phyloP scores from a whole-genome alignment of 1,139 yeast genomes.

The Taphrina populina region DNA sequence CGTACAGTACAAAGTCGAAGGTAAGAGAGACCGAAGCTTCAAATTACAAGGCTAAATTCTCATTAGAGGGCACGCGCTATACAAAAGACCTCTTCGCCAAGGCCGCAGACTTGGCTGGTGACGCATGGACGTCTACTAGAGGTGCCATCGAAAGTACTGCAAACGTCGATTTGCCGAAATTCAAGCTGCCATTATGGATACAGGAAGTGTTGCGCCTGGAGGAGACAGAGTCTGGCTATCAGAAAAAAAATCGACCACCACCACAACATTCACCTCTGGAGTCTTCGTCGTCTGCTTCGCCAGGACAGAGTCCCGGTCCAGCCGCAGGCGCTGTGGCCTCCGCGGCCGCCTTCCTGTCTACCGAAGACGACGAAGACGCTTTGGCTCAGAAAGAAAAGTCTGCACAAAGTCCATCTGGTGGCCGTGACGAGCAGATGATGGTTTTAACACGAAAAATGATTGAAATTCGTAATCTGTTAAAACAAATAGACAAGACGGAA shows the following conservation, averaged over 20 bases:
- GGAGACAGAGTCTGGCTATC: conserved; percentile 5
- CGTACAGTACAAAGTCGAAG: conserved; percentile 80
- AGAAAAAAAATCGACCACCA: background rate
- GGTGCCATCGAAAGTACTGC: conserved; percentile 46
- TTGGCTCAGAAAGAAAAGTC: conserved; percentile 40
- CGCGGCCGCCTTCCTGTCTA: conserved; percentile 44
- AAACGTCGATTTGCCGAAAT: conserved; percentile 11
- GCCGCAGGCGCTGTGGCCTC: conserved; percentile 46
- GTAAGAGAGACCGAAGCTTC: conserved; percentile 20
- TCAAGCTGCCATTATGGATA: conserved; percentile 24
- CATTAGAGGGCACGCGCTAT: conserved; percentile 65
- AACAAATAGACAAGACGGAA: conserved; percentile 73
- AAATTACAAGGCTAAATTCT: background rate
- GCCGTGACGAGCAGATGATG: conserved; percentile 45
- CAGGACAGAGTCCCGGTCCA: conserved; percentile 40
- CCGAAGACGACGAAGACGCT: conserved; percentile 41
- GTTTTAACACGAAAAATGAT: conserved; percentile 57
- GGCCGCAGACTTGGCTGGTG: conserved; percentile 53
- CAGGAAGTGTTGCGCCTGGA: conserved; percentile 13
- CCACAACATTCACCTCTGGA: background rate
- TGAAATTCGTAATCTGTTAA: conserved; percentile 78
- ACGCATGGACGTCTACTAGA: conserved; percentile 6
- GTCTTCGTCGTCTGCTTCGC: conserved; percentile 7
- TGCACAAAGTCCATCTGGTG: conserved; percentile 41
- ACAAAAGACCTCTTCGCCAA: conserved; percentile 65